Base-by-base conservation (phyloP, 306 rosid species). In the Begonia peltatifolia region DNA sequence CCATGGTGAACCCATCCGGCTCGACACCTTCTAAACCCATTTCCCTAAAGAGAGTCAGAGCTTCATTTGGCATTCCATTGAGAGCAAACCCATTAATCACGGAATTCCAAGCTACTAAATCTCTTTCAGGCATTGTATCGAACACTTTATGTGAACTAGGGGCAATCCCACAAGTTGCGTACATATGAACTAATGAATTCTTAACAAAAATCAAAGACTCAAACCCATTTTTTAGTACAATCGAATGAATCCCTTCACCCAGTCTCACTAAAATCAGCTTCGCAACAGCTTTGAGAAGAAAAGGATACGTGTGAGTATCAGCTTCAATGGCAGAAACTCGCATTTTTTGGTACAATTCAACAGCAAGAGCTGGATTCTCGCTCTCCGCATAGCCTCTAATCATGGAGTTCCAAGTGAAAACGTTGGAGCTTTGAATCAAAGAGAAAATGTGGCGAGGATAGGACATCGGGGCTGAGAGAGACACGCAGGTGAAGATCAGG, bases 1-100 rank as follows among this genome's bases (percentile, higher is more conserved):
- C 79, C 76, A 74, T 69, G 5, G 79, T 69, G 63, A 74, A 74
- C 49, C 79, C 79, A 56, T 74, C 79, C 8, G 72, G 67, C 54
- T 12, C 55, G 20, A 74, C 69, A 18, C 69, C 67, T 44, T 62
- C 72, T 11, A 10, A 54, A 42, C 59, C 46, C 76, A 74, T 62
- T 25, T 74, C 67, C 42, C 61, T 61, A n/a, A 54, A 65, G 15
- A 65, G 61, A 6, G 70, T 56, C 63, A 74, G 14, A 62, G 76
- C 76, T 55, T 74, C 76, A 15, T 65, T 74, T 6, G 75, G 72
- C 67, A 60, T 65, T 17, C 79, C 79, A 20, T 74, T 74, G 3
- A 69, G 60, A 47, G 79, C 62, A 55, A 65, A 74, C 12, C 67
- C 76, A 46, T 69, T 62, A 56, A 74, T 74, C 65, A 74, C 73